A percentile compares a stretch with the other conserved stretches of the same genome.
phyloP scores from a whole-genome alignment of 176 grass and related monocot species.

The Aegilops speltoides region DNA sequence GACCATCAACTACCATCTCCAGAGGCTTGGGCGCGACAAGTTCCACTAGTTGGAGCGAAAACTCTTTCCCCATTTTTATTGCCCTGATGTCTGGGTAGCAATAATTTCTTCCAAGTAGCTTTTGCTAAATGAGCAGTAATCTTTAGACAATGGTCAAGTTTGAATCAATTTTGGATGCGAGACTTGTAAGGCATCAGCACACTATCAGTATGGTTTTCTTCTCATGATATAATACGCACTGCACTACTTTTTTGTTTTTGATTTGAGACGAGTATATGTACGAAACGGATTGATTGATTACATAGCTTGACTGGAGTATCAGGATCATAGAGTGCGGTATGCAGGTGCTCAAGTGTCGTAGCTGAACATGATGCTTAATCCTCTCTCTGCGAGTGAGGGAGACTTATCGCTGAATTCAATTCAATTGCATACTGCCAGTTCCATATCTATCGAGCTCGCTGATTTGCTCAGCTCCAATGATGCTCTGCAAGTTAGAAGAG shows the following conservation, averaged over 20 bases:
- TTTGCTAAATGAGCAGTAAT: not conserved
- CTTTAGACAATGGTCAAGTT: not conserved
- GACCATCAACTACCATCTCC: conserved; percentile 84
- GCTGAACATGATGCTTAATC: not conserved
- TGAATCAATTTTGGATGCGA: conserved; percentile 4
- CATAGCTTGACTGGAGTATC: too few relatives aligned
- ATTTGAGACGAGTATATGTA: not conserved
- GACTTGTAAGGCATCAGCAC: not conserved
- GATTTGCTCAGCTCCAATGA: not conserved
- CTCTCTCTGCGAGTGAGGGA: not conserved
- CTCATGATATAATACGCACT: not conserved
- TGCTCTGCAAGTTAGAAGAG: not conserved
- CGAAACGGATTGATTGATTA: not conserved
- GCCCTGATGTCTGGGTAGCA: not conserved
- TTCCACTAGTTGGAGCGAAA: conserved; percentile 31
- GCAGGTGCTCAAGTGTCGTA: too few relatives aligned
- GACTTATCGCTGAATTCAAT: not conserved
- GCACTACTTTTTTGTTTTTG: not conserved
- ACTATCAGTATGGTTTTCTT: not conserved
- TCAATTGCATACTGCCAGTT: not conserved
- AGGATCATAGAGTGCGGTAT: not conserved
- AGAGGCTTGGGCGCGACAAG: conserved; percentile 64
- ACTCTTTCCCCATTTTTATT: not conserved
- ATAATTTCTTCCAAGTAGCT: conserved; percentile 10
- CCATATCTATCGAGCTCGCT: not conserved